A percentile compares a stretch with the other conserved stretches of the same genome.
These are phyloP conservation scores for Polyporus tsugae DNA, from an alignment of 1,284 basidiomycete genomes.

Conservation along the genomic window DNA sequence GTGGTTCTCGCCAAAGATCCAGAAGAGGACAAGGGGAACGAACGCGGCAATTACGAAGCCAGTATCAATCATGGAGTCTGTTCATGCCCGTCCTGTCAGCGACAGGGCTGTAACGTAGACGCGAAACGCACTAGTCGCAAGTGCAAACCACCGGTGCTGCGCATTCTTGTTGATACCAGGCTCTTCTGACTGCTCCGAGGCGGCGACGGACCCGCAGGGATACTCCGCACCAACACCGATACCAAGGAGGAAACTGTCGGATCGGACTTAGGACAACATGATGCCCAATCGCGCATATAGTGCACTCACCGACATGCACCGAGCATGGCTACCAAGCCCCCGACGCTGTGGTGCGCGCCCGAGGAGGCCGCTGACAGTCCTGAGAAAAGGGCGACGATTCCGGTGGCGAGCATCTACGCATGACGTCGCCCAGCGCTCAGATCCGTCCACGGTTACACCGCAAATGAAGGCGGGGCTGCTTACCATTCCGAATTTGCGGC, in stretches of 20 bases:
- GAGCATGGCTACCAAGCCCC: slow-evolving; percentile 81
- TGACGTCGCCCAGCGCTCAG: slow-evolving; percentile 13
- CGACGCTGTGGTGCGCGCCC: slow-evolving; percentile 77
- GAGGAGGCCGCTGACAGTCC: slow-evolving; percentile 84
- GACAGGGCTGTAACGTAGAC: neutral
- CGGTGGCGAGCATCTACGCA: slow-evolving; percentile 75
- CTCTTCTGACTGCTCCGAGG: slow-evolving; percentile 91
- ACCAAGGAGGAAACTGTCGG: slow-evolving; percentile 78
- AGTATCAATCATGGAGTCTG: slow-evolving; percentile 88
- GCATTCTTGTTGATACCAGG: slow-evolving; percentile 77
- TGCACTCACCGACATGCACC: slow-evolving; percentile 75
- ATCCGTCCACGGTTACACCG: neutral
- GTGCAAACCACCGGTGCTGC: slow-evolving; percentile 87
- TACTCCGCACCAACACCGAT: slow-evolving; percentile 92
- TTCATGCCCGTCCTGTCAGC: neutral
- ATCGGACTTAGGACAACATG: neutral
- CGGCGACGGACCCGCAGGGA: slow-evolving; percentile 91
- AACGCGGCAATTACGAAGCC: slow-evolving; percentile 89
- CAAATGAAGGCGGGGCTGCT: slow-evolving; percentile 29
- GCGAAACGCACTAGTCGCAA: slow-evolving; percentile 76
- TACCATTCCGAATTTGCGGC: slow-evolving; percentile 91
- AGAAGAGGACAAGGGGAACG: slow-evolving; percentile 84
- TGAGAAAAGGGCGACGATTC: slow-evolving; percentile 84
- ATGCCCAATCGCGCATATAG: neutral
- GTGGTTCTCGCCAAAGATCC: slow-evolving; percentile 88